phyloP scores from a whole-genome alignment of 106 monocot genomes.

The Acanthochlamys bracteata region DNA sequence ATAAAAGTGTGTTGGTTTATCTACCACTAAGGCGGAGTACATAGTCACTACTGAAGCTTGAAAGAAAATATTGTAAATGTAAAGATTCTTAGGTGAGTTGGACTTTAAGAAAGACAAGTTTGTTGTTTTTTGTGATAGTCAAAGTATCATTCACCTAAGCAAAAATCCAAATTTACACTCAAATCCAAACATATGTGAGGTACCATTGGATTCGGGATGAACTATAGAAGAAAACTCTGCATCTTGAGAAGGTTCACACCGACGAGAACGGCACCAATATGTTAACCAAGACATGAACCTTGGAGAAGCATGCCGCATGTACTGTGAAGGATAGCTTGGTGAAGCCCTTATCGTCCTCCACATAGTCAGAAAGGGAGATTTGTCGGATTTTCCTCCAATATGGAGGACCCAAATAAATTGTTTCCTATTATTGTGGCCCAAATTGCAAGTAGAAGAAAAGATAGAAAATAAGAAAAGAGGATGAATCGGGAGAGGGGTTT shows the following conservation, averaged over 20 bases:
- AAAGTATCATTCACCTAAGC: not conserved
- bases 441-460: too few species aligned
- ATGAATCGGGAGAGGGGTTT: too few species aligned
- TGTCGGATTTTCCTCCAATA: not conserved
- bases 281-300: not conserved
- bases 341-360: not conserved
- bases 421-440: too few species aligned
- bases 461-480: too few species aligned
- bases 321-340: not conserved
- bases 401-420: too few species aligned
- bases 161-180: constrained; percentile 1
- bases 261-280: not conserved
- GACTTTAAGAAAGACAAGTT: not conserved
- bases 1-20: not conserved
- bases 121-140: not conserved
- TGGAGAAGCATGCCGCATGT: not conserved
- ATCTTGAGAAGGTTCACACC: not conserved
- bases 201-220: constrained; percentile 3
- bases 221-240: not conserved
- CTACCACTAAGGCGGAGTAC: not conserved
- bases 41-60: not conserved
- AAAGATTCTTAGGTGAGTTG: not conserved
- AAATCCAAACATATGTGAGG: not conserved
- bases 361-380: not conserved
- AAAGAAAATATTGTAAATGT: not conserved